Percentiles rank a stretch among this genome's conserved stretches.
phyloP scores from a whole-genome alignment of 768 basidiomycete genomes.

The Postia placenta region DNA sequence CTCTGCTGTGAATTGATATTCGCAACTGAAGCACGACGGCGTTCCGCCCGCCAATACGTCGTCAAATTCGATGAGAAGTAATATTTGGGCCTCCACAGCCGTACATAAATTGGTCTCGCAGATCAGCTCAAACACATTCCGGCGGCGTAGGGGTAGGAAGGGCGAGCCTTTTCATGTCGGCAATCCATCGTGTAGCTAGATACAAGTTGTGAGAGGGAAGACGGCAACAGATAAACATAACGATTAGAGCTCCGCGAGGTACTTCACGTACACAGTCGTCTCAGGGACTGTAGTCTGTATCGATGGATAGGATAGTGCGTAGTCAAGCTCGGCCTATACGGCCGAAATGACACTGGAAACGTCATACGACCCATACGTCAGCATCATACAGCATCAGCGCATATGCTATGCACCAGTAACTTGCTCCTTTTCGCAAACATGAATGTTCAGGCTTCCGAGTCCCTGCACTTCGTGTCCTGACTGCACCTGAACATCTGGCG shows the following conservation, averaged over 20 bases:
- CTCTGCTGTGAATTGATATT: constrained; percentile 40
- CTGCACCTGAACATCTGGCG: constrained; percentile 46
- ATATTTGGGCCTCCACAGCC: constrained; percentile 88
- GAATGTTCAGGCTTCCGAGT: constrained; percentile 94
- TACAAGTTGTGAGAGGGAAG: neutral
- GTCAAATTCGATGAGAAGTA: constrained; percentile 92
- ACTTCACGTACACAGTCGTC: constrained; percentile 79
- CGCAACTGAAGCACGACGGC: constrained; percentile 37
- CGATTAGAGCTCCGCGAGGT: constrained; percentile 80
- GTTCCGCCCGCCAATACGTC: constrained; percentile 75
- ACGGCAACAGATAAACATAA: neutral
- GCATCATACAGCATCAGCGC: no score
- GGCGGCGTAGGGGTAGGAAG: constrained; percentile 75
- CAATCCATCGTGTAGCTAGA: constrained; percentile 79
- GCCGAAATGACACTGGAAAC: constrained; percentile 84
- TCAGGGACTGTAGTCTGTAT: constrained; percentile 38
- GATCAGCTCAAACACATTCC: constrained; percentile 93
- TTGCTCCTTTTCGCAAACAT: constrained; percentile 77
- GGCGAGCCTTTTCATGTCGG: constrained; percentile 91
- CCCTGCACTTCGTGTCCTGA: constrained; percentile 80
- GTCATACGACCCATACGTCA: constrained; percentile 46
- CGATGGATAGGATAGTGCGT: constrained; percentile 40
- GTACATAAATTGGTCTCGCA: constrained; percentile 91
- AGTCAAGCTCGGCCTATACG: constrained; percentile 76
- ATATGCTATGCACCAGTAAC: constrained; percentile 68